Base-by-base conservation (phyloP, 768 basidiomycete genomes). In the Leucosporidium scottii region DNA sequence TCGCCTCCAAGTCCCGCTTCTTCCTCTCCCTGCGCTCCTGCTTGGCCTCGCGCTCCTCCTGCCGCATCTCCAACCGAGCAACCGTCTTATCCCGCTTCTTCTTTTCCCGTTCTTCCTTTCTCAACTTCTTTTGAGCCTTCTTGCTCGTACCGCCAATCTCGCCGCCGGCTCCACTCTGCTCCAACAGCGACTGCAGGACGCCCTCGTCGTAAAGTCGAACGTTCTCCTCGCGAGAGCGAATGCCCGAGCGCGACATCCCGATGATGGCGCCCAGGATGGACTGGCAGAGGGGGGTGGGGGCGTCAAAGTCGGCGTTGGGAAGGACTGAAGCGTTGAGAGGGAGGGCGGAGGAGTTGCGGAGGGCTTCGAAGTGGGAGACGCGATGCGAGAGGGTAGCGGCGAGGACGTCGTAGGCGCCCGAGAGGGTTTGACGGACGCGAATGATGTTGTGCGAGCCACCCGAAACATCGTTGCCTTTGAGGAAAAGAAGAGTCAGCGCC, bases 381-480 rank as follows among this genome's bases (percentile, higher is more conserved):
- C 75, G 76, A 27, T 74, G 70, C 55, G 71, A 90, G 44, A 90
- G 83, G 1, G 86, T 84, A 0, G 88, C 83, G n/a, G 87, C 86
- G 76, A 99, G 76, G 15, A 80, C 73, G 81, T 82, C 81, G 74
- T 78, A 82, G 6, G 82, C 94, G 3, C 93, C 93, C 0, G 88
- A 87, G 68, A 98, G 83, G 4, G 91, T 88, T 59, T 85, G 84
- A 28, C 86, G 86, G 49, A 98, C 92, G 75, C 86, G 87, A 31
- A 83, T 80, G 70, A 96, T 90, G 44, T 85, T 86, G 78, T 85
- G 93, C 0, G 93, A 92, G 1, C 92, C 91, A 61, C 83, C 85
- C 0, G 93, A 91, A 31, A 98, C 91, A 78, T 98, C 93, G 76
- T 98, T 97, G 27, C 86, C 93, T 97, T 61, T 13, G 17, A 23